Evolutionary conservation across 2,329 filamentous ascomycete species (phyloP).

Genomic region (Trichoderma citrinoviride): DNA sequence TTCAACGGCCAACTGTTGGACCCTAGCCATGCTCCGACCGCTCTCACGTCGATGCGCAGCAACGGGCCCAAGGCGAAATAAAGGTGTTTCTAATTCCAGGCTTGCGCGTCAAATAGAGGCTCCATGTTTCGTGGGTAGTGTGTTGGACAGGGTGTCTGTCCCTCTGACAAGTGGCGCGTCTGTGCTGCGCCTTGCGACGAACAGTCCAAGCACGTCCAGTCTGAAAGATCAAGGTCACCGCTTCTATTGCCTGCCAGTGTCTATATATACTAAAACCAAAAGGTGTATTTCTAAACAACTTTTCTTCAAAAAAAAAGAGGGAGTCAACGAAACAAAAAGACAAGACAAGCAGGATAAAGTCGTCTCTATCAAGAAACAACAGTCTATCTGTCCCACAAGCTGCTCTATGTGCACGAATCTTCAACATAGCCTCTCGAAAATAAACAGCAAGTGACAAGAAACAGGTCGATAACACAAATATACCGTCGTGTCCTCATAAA

Average conservation of each 20-base stretch:
- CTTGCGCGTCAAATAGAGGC: too few relatives aligned
- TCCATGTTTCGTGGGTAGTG: too few relatives aligned
- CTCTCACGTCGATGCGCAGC: too few relatives aligned
- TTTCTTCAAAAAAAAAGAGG: background rate
- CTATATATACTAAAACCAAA: background rate
- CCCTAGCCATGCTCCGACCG: too few relatives aligned
- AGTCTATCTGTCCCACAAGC: conserved; percentile 17
- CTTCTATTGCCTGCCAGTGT: background rate
- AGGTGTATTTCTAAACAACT: background rate
- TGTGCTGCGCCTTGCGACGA: background rate
- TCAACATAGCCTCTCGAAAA: conserved; percentile 1
- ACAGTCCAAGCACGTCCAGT: background rate
- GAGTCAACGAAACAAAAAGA: background rate
- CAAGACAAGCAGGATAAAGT: background rate
- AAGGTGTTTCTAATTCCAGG: too few relatives aligned
- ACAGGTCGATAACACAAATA: background rate
- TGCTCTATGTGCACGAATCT: conserved; percentile 19
- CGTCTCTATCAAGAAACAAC: conserved; percentile 3
- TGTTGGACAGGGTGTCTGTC: too few relatives aligned
- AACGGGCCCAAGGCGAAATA: too few relatives aligned
- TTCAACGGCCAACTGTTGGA: too few relatives aligned
- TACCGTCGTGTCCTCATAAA: conserved; percentile 19
- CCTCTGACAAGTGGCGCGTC: background rate
- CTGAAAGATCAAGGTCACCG: background rate
- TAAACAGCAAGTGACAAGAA: background rate